These are phyloP conservation scores for Ustilago vetiveriae DNA, from an alignment of 1,284 basidiomycete genomes.

Conservation along the genomic window DNA sequence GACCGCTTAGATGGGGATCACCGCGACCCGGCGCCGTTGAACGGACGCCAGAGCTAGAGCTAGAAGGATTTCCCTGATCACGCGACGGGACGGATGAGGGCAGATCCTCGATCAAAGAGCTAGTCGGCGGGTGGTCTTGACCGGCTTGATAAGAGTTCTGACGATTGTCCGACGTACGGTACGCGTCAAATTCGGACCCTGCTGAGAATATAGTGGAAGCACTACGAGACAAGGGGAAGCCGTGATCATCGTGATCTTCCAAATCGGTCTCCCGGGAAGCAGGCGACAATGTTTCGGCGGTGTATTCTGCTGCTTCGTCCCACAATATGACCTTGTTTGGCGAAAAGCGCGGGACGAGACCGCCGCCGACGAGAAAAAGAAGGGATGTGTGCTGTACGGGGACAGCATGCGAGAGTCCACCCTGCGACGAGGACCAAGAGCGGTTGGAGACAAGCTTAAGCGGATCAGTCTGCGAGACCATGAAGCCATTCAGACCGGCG, in stretches of 20 bases:
- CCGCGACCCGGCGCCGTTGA: background rate
- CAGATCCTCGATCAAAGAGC: too few relatives aligned
- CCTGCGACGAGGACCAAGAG: conserved; percentile 48
- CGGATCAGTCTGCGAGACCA: conserved; percentile 51
- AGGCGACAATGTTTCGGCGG: background rate
- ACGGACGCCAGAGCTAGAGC: background rate
- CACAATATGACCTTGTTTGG: conserved; percentile 63
- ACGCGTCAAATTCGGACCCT: conserved; percentile 42
- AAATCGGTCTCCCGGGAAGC: conserved; percentile 3
- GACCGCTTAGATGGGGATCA: background rate
- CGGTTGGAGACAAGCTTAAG: conserved; percentile 43
- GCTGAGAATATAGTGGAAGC: conserved; percentile 58
- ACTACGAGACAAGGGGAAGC: conserved; percentile 5
- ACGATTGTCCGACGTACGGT: conserved; percentile 5
- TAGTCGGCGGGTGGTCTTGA: too few relatives aligned
- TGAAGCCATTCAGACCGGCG: conserved; percentile 55
- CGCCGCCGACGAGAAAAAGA: conserved; percentile 59
- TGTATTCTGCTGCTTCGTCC: conserved; percentile 54
- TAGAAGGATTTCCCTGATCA: too few relatives aligned
- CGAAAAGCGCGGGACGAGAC: conserved; percentile 57
- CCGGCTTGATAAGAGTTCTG: too few relatives aligned
- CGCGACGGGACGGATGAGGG: conserved; percentile 22
- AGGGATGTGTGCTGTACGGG: conserved; percentile 53
- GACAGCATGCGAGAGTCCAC: conserved; percentile 48
- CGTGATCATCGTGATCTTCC: conserved; percentile 15